Evolutionary conservation across 257 asterid species (phyloP).

Genomic region (Salvia rosmarinus): DNA sequence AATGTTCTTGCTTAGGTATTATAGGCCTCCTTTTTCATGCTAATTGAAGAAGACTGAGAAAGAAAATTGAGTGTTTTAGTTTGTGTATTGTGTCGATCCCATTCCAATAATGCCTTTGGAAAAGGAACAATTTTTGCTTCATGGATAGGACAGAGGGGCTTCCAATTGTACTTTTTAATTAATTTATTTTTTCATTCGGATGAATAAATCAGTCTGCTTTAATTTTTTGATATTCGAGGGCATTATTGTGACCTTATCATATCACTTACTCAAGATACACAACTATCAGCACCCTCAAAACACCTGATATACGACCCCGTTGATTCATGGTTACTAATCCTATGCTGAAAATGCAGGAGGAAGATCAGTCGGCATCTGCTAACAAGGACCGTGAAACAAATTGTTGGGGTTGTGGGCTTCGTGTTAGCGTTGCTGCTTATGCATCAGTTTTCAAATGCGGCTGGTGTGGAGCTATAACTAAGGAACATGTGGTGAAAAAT

Average conservation of each 20-base stretch:
- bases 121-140: background rate
- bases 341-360: slow-evolving; percentile 55
- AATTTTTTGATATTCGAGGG: background rate
- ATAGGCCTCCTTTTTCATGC: background rate
- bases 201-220: background rate
- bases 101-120: background rate
- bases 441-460: slow-evolving; percentile 82
- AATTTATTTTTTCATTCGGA: background rate
- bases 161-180: background rate
- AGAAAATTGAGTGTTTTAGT: background rate
- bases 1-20: slow-evolving; percentile 19
- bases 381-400: slow-evolving; percentile 66
- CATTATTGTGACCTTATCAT: slow-evolving; percentile 4
- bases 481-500: slow-evolving; percentile 49
- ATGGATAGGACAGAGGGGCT: background rate
- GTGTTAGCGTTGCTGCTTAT: slow-evolving; percentile 68
- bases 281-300: background rate
- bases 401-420: slow-evolving; percentile 98
- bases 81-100: background rate
- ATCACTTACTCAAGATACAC: background rate
- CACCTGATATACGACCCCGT: background rate
- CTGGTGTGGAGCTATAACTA: slow-evolving; percentile 96
- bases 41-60: slow-evolving; percentile 16
- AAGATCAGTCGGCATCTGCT: slow-evolving; percentile 46
- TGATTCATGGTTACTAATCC: slow-evolving; percentile 29